Conservation (phyloP, 495 filamentous ascomycete species). For the Aspergillus ostianus region DNA sequence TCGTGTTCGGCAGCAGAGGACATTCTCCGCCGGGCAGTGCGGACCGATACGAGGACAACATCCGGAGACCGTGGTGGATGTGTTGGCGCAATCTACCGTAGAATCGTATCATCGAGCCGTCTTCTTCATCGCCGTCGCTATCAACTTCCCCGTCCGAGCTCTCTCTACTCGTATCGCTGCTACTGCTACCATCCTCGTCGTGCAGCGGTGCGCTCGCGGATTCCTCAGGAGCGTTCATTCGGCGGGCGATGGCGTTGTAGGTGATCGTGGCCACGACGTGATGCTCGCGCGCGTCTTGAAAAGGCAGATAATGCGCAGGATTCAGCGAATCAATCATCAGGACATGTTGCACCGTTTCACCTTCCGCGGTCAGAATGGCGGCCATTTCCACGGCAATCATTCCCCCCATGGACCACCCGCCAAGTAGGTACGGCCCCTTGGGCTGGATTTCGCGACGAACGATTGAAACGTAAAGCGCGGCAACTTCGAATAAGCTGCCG, state of each 20-base stretch:
- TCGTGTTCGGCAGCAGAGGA: neutral
- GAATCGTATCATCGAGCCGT: neutral
- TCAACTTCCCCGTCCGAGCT: neutral
- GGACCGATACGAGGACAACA: neutral
- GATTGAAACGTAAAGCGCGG: neutral
- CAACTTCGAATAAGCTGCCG: neutral
- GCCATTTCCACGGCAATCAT: conserved; percentile 12
- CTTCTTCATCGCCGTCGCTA: neutral
- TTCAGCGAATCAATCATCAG: neutral
- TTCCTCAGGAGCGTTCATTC: neutral
- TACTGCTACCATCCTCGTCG: neutral
- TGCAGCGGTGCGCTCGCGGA: neutral
- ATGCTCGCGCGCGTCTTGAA: neutral
- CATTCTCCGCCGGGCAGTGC: neutral
- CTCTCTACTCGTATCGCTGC: neutral
- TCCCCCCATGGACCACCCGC: conserved; percentile 13
- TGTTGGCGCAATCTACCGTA: neutral
- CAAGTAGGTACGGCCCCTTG: conserved; percentile 11
- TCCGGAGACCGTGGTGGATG: neutral
- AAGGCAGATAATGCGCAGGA: neutral
- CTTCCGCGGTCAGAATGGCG: conserved; percentile 5
- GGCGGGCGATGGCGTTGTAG: neutral
- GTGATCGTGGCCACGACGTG: neutral
- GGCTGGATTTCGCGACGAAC: conserved; percentile 8
- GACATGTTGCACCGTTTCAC: conserved; percentile 4